Percentiles rank a stretch among this genome's conserved stretches.
Evolutionary conservation across 768 basidiomycete genomes (phyloP).

Genomic region (Kwoniella dendrophila): DNA sequence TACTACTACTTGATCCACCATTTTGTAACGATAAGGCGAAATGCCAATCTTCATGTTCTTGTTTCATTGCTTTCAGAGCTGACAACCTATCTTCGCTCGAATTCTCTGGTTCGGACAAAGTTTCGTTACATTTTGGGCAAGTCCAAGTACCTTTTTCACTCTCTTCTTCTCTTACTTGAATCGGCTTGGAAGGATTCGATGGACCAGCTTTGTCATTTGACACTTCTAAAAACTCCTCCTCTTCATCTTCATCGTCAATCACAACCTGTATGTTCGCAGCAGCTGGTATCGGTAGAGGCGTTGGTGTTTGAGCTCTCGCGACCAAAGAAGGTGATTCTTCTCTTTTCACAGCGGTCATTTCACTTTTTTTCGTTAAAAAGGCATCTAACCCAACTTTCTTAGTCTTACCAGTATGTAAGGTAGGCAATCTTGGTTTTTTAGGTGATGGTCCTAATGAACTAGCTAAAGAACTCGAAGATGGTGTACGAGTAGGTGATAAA

Average conservation of each 20-base stretch:
- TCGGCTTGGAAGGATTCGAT: neutral
- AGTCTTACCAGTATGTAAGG: slow-evolving; percentile 38
- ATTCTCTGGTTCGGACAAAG: slow-evolving; percentile 53
- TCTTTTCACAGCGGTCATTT: neutral
- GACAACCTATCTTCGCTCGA: slow-evolving; percentile 5
- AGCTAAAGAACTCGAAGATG: slow-evolving; percentile 24
- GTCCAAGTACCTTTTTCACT: slow-evolving; percentile 52
- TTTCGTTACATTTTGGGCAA: slow-evolving; percentile 52
- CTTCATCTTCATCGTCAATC: neutral
- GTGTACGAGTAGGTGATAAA: neutral
- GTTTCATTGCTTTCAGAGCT: slow-evolving; percentile 42
- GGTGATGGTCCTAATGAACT: slow-evolving; percentile 24
- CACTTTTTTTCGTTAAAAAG: slow-evolving; percentile 13
- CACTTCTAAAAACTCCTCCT: no score
- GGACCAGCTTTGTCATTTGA: slow-evolving; percentile 5
- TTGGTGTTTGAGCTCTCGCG: neutral
- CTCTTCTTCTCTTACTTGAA: slow-evolving; percentile 13
- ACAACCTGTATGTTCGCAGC: neutral
- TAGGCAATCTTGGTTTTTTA: slow-evolving; percentile 45
- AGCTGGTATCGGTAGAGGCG: neutral
- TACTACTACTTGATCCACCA: slow-evolving; percentile 31
- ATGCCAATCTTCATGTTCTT: slow-evolving; percentile 87
- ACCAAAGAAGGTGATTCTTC: slow-evolving; percentile 3
- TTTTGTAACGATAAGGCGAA: slow-evolving; percentile 76
- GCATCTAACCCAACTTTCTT: slow-evolving; percentile 39